A percentile compares a stretch with the other conserved stretches of the same genome.
Conservation (phyloP, 805 yeast genomes). For the Candida dendrica region DNA sequence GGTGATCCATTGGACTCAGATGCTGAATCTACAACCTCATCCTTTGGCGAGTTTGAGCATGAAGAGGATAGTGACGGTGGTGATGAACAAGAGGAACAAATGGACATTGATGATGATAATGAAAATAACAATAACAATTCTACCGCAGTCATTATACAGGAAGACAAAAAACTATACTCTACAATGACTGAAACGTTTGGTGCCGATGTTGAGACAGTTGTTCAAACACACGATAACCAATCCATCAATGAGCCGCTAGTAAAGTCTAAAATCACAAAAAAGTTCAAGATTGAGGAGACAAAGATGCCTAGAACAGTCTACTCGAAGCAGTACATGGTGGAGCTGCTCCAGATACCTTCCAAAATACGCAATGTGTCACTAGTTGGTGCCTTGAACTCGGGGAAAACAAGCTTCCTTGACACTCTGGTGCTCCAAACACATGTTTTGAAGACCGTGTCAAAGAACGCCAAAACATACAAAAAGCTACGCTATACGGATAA, state of each 20-base stretch:
- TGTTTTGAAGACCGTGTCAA: conserved; percentile 34
- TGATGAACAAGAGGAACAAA: conserved; percentile 3
- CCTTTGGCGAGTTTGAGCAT: conserved; percentile 19
- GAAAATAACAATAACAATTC: conserved; percentile 9
- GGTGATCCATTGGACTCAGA: conserved; percentile 45
- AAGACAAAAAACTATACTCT: conserved; percentile 38
- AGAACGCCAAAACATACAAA: conserved; percentile 56
- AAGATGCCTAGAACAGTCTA: conserved; percentile 54
- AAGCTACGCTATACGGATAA: conserved; percentile 74
- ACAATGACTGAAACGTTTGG: conserved; percentile 44
- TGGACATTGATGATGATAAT: not conserved
- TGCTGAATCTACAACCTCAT: conserved; percentile 26
- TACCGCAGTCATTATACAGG: conserved; percentile 30
- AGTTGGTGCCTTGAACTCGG: conserved; percentile 77
- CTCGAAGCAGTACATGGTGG: conserved; percentile 54
- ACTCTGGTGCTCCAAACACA: conserved; percentile 64
- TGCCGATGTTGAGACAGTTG: conserved; percentile 56
- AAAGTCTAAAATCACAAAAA: conserved; percentile 36
- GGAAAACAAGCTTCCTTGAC: conserved; percentile 79
- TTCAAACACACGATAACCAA: conserved; percentile 47
- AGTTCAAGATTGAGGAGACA: conserved; percentile 41
- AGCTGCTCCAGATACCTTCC: conserved; percentile 45
- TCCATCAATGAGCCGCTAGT: conserved; percentile 59
- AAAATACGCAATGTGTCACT: conserved; percentile 69
- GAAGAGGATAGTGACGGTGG: conserved; percentile 14